Conservation (phyloP, 83 land plant species). For the Picea abies region DNA sequence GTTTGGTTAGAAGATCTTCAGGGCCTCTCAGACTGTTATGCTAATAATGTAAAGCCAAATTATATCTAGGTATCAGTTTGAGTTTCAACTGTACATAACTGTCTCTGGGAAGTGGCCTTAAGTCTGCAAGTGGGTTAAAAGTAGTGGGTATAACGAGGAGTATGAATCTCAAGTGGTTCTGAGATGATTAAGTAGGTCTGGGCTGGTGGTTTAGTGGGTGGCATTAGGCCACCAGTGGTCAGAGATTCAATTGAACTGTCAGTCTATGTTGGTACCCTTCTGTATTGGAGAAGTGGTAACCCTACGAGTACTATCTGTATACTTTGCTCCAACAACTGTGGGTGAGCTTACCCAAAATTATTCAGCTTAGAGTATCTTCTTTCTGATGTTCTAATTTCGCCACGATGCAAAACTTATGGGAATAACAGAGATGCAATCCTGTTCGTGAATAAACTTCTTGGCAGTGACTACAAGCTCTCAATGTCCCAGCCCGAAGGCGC, state of each 20-base stretch:
- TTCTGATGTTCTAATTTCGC: too few species aligned
- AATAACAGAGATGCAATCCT: too few species aligned
- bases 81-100: not conserved
- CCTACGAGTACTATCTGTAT: too few species aligned
- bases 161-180: too few species aligned
- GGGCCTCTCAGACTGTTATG: not conserved
- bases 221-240: not conserved
- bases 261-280: not conserved
- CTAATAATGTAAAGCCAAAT: not conserved
- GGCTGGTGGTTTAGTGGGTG: not conserved
- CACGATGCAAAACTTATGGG: too few species aligned
- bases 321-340: too few species aligned
- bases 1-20: not conserved
- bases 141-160: not conserved
- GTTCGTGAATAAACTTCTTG: too few species aligned
- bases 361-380: too few species aligned
- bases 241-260: not conserved
- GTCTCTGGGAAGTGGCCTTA: not conserved
- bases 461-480: too few species aligned
- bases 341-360: too few species aligned
- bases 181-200: not conserved
- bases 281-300: not conserved
- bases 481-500: too few species aligned
- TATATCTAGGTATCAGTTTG: not conserved
- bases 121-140: not conserved